Evolutionary conservation across 2,329 filamentous ascomycete species (phyloP).

Genomic region (Aspergillus uvarum): DNA sequence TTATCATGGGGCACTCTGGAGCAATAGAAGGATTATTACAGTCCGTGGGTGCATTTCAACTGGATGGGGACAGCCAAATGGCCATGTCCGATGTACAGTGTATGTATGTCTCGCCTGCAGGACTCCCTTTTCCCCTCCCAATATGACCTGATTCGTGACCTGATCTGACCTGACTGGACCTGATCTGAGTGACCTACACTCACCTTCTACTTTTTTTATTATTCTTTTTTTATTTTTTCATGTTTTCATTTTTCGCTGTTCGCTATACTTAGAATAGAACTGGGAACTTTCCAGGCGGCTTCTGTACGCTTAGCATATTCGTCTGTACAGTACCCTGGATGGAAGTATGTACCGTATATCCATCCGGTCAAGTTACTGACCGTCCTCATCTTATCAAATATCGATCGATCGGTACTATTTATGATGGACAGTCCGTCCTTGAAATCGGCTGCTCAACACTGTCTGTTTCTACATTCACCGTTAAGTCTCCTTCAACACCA

Average conservation of each 20-base stretch:
- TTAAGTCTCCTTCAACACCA: too few relatives aligned
- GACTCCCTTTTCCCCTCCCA: not conserved
- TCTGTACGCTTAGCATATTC: too few relatives aligned
- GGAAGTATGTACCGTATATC: not conserved
- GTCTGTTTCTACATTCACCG: not conserved
- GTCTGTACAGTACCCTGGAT: too few relatives aligned
- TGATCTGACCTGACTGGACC: not conserved
- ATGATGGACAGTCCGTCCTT: not conserved
- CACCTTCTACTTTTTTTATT: too few relatives aligned
- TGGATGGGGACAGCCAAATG: not conserved
- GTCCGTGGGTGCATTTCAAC: not conserved
- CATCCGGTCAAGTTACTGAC: not conserved
- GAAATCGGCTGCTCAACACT: not conserved
- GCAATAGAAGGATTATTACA: not conserved
- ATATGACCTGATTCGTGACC: not conserved
- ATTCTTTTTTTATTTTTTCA: too few relatives aligned
- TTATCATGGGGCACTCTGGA: not conserved
- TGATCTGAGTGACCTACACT: not conserved
- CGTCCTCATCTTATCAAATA: not conserved
- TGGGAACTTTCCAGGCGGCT: not conserved
- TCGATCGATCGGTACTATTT: not conserved
- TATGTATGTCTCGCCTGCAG: constrained; percentile 3
- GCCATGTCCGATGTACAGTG: not conserved
- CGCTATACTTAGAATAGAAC: not conserved
- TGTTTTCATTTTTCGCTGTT: not conserved